Conservation (phyloP, 768 basidiomycete genomes). For the Rubroboletus pulcherrimus region DNA sequence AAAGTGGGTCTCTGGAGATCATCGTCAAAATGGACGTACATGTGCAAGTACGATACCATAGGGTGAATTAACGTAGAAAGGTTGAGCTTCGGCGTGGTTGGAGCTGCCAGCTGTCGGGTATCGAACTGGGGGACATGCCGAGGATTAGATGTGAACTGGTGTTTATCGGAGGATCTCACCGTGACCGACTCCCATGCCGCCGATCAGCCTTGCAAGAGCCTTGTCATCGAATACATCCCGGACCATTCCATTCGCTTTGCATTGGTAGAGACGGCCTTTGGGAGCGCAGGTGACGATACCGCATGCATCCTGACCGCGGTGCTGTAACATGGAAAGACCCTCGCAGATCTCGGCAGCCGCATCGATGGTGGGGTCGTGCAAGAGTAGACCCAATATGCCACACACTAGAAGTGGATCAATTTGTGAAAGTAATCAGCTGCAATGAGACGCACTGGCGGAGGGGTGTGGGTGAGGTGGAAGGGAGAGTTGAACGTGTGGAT, state of each 20-base stretch:
- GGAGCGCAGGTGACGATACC: conserved; percentile 95
- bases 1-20: not conserved
- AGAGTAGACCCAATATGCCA: conserved; percentile 85
- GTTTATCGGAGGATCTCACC: conserved; percentile 46
- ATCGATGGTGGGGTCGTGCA: conserved; percentile 70
- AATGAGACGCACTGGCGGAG: conserved; percentile 27
- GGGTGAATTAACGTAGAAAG: conserved; percentile 99
- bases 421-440: not conserved
- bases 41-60: conserved; percentile 98
- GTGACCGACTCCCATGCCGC: conserved; percentile 97
- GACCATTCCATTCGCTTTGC: conserved; percentile 99
- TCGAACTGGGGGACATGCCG: conserved; percentile 54
- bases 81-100: conserved; percentile 95
- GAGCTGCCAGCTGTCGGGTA: conserved; percentile 99
- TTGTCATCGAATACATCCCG: conserved; percentile 89
- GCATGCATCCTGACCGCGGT: conserved; percentile 97
- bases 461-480: conserved; percentile 4
- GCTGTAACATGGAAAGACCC: conserved; percentile 92
- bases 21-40: conserved; percentile 45
- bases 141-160: conserved; percentile 9
- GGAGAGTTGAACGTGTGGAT: conserved; percentile 6
- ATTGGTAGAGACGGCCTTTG: conserved; percentile 94
- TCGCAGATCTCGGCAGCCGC: conserved; percentile 90
- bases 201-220: conserved; percentile 72
- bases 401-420: conserved; percentile 56